Conservation (phyloP, 2,329 filamentous ascomycete species). For the Tympanopsis confertula region DNA sequence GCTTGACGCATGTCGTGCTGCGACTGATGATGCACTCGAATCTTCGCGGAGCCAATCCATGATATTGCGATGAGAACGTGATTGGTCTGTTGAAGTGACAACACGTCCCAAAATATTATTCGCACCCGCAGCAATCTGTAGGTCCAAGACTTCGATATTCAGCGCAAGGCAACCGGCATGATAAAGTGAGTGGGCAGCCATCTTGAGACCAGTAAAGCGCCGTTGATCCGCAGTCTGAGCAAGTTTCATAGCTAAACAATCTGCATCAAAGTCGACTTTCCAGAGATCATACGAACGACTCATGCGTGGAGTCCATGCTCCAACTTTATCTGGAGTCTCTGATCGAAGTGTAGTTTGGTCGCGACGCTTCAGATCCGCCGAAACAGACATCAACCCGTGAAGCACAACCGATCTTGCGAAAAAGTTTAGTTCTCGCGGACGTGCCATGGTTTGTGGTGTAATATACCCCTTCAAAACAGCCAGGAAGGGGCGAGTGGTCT, state of each 20-base stretch:
- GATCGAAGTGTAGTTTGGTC: slow-evolving; percentile 48
- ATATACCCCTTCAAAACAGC: slow-evolving; percentile 43
- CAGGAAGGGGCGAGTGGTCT: slow-evolving; percentile 29
- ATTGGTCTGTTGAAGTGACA: slow-evolving; percentile 35
- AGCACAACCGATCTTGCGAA: slow-evolving; percentile 41
- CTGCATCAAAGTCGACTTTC: slow-evolving; percentile 44
- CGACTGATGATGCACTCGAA: slow-evolving; percentile 20
- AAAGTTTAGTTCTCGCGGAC: slow-evolving; percentile 29
- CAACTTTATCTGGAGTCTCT: slow-evolving; percentile 9
- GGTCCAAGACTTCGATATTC: slow-evolving; percentile 44
- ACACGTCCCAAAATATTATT: slow-evolving; percentile 44
- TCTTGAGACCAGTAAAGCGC: not conserved
- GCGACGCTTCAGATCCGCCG: slow-evolving; percentile 48
- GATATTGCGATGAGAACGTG: slow-evolving; percentile 34
- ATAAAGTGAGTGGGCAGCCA: slow-evolving; percentile 24
- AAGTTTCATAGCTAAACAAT: slow-evolving; percentile 24
- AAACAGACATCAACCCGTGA: slow-evolving; percentile 50
- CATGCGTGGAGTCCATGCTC: slow-evolving; percentile 36
- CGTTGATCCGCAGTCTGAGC: not conserved
- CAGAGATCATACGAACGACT: slow-evolving; percentile 41
- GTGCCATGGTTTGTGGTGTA: slow-evolving; percentile 23
- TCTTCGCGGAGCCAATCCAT: slow-evolving; percentile 31
- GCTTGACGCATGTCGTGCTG: slow-evolving; percentile 39
- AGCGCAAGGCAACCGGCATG: slow-evolving; percentile 44
- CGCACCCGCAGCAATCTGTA: slow-evolving; percentile 51